phyloP scores from a whole-genome alignment of 1,139 yeast genomes.

The Spencermartinsiella ligniputridi region DNA sequence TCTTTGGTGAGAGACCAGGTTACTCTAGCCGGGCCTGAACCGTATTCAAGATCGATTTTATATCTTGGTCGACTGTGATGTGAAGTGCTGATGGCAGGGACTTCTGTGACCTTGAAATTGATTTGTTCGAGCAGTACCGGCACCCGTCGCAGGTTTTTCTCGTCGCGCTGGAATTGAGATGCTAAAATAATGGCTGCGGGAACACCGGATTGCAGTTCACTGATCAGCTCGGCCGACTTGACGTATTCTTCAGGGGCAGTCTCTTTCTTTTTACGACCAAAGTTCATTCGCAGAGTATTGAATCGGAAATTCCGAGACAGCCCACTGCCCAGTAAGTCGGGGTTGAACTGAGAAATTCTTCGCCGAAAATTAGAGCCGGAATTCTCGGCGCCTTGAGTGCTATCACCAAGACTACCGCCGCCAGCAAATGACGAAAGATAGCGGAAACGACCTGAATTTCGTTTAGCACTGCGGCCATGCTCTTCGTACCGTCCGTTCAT shows the following conservation, averaged over 20 bases:
- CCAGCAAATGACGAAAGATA: slow-evolving; percentile 8
- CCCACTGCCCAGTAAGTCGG: slow-evolving; percentile 16
- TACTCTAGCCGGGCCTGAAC: slow-evolving; percentile 74
- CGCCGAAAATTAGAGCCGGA: slow-evolving; percentile 16
- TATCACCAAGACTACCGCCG: slow-evolving; percentile 2
- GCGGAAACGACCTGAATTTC: slow-evolving; percentile 6
- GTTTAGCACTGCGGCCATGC: background rate
- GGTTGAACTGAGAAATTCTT: slow-evolving; percentile 22
- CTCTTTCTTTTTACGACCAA: slow-evolving; percentile 25
- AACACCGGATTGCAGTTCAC: slow-evolving; percentile 63
- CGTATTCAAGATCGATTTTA: slow-evolving; percentile 72
- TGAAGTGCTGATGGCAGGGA: slow-evolving; percentile 40
- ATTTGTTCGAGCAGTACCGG: slow-evolving; percentile 74
- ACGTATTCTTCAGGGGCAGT: slow-evolving; percentile 29
- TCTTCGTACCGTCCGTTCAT: background rate
- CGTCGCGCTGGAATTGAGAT: slow-evolving; percentile 72
- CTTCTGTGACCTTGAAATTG: slow-evolving; percentile 57
- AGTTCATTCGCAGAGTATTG: slow-evolving; percentile 24
- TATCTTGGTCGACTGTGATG: slow-evolving; percentile 6
- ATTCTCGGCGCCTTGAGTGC: background rate
- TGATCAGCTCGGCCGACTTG: slow-evolving; percentile 61
- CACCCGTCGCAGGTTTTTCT: slow-evolving; percentile 70
- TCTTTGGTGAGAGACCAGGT: slow-evolving; percentile 78
- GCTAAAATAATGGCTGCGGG: slow-evolving; percentile 79
- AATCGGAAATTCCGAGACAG: slow-evolving; percentile 27